Evolutionary conservation across 1,139 yeast species (phyloP), one percentile per base, ranked within the genome.

Genomic region (Sugiyamaella pinicola): DNA sequence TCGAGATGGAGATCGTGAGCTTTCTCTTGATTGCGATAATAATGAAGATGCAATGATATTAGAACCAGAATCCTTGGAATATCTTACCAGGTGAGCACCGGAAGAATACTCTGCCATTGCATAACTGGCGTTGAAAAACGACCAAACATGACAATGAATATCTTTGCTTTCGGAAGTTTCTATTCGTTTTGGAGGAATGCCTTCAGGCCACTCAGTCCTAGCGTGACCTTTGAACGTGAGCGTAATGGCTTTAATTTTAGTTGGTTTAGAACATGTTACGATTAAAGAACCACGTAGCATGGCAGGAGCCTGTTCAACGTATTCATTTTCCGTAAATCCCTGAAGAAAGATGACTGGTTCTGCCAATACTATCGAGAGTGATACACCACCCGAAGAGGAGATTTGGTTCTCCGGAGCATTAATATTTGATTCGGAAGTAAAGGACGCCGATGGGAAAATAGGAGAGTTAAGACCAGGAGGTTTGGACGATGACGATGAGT

Each of bases 171-270:
- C 99, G 26, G 70, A 68, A 57, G 81, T 83, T 21, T 82, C 85
- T 22, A 75, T 74, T 63, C 83, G 82, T 65, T 87, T 88, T 0
- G 98, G 97, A 0, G 99, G 99, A 24, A 91, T 90, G 1, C 97
- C 99, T 64, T 95, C 99, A 2, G 98, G 99, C 98, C 99, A 93
- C 59, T 93, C 97, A 0, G 99, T 93, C 58, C 87, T 75, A 42
- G 88, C 81, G 1, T 72, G 68, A 1, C 98, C 99, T 57, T 80
- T 79, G 65, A 93, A 85, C 1, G 77, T 72, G 51, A 93, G 72
- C 2, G 75, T 69, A n/a, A 93, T 81, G 34, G 81, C 69, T 68
- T 87, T 89, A 59, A 93, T 75, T 68, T 85, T 89, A 35, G 85
- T 77, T 0, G 95, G 85, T 64, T 90, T 91, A 48, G 83, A 66